Conservation (phyloP, 1,139 yeast genomes). For the Suhomyces coccinellae region DNA sequence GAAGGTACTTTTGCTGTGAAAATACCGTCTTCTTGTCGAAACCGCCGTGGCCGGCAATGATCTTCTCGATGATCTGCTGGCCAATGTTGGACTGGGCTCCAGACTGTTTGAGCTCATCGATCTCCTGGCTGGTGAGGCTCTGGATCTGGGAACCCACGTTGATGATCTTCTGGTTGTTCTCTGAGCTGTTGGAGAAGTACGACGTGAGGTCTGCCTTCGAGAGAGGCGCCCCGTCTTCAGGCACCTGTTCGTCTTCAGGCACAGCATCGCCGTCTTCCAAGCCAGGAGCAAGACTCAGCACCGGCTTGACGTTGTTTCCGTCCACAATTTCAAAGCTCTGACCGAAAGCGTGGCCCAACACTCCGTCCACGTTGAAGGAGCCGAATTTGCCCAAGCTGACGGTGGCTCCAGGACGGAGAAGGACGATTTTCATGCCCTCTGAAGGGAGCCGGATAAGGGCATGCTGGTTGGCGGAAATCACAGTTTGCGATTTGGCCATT, state of each 20-base stretch:
- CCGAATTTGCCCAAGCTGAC: constrained; percentile 91
- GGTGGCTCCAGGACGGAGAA: constrained; percentile 57
- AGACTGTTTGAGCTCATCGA: constrained; percentile 72
- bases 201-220: constrained; percentile 41
- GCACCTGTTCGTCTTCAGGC: constrained; percentile 7
- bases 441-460: constrained; percentile 80
- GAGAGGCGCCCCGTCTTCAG: constrained; percentile 20
- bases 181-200: constrained; percentile 49
- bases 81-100: constrained; percentile 67
- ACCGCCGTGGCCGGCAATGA: constrained; percentile 80
- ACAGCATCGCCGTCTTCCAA: constrained; percentile 11
- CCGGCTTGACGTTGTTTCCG: constrained; percentile 52
- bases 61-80: constrained; percentile 77
- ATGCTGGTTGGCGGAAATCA: constrained; percentile 51
- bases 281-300: constrained; percentile 32
- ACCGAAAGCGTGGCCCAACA: constrained; percentile 83
- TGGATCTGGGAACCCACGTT: constrained; percentile 80
- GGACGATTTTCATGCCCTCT: constrained; percentile 69
- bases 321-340: constrained; percentile 83
- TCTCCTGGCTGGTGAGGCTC: constrained; percentile 68
- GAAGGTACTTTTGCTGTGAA: constrained; percentile 88
- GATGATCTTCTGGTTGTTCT: constrained; percentile 67
- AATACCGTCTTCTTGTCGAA: constrained; percentile 86
- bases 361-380: constrained; percentile 67
- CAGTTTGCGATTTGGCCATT: constrained; percentile 19